phyloP scores from a whole-genome alignment of 176 grass and related monocot genomes.

The Puccinellia tenuiflora region DNA sequence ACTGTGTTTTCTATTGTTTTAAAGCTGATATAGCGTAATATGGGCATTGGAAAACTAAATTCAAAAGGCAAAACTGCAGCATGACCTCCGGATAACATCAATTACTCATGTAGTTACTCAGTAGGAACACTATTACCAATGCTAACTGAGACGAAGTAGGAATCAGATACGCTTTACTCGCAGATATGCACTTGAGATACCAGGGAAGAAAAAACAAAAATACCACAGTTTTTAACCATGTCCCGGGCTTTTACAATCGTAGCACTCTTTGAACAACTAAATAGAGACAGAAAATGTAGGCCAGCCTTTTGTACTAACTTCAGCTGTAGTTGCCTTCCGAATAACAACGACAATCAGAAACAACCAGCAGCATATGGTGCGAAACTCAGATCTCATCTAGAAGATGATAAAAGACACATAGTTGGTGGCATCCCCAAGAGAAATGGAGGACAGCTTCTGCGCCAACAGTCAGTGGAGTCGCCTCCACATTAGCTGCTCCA shows the following conservation, averaged over 20 bases:
- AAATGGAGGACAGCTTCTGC: slow-evolving; percentile 27
- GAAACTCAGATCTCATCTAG: background rate
- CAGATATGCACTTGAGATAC: background rate
- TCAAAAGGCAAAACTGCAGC: too few relatives aligned
- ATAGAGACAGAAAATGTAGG: background rate
- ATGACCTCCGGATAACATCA: background rate
- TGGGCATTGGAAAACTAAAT: too few relatives aligned
- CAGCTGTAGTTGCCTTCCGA: background rate
- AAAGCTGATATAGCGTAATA: too few relatives aligned
- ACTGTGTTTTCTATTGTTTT: too few relatives aligned
- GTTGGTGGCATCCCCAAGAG: background rate
- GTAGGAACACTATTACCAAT: background rate
- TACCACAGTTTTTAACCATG: background rate
- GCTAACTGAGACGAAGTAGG: background rate
- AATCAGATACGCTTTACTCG: background rate
- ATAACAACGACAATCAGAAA: slow-evolving; percentile 10
- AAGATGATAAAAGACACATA: background rate
- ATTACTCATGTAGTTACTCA: background rate
- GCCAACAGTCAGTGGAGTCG: slow-evolving; percentile 4
- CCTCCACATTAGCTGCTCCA: background rate
- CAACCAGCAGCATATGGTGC: background rate
- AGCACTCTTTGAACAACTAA: background rate
- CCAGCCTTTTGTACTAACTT: background rate
- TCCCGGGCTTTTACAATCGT: slow-evolving; percentile 16
- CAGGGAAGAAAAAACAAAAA: too few relatives aligned